These are phyloP conservation scores for Simmondsia chinensis DNA, from an alignment of 148 eudicot species.

Conservation along the genomic window DNA sequence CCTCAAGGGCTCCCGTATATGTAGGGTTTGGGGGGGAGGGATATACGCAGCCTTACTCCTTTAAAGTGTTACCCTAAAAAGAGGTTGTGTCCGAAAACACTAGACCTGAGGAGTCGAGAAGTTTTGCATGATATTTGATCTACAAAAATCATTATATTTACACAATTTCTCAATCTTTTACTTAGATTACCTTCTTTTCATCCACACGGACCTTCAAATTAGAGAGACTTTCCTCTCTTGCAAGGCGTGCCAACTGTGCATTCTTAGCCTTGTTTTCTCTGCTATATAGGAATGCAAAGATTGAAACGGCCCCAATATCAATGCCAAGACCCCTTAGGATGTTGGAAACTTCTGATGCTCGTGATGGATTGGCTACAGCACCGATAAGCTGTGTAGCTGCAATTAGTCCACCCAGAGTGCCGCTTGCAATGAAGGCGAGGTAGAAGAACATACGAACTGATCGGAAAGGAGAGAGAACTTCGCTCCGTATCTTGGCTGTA, in stretches of 20 bases:
- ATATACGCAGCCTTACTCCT: too few species aligned
- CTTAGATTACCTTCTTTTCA: slow-evolving; percentile 49
- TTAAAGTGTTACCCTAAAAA: too few species aligned
- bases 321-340: slow-evolving; percentile 68
- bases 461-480: slow-evolving; percentile 94
- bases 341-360: slow-evolving; percentile 56
- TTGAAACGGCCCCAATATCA: slow-evolving; percentile 71
- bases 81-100: too few species aligned
- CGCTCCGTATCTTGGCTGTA: slow-evolving; percentile 83
- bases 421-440: slow-evolving; percentile 90
- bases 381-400: slow-evolving; percentile 53
- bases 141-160: too few species aligned
- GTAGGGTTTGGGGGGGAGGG: too few species aligned
- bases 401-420: slow-evolving; percentile 67
- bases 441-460: slow-evolving; percentile 95
- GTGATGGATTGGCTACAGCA: slow-evolving; percentile 65
- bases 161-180: too few species aligned
- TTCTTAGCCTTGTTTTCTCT: slow-evolving; percentile 75
- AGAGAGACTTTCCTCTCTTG: slow-evolving; percentile 87
- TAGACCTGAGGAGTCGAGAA: too few species aligned
- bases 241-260: slow-evolving; percentile 65
- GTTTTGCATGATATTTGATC: too few species aligned
- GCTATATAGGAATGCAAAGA: slow-evolving; percentile 70
- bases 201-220: slow-evolving; percentile 72
- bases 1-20: too few species aligned